Percentiles rank a stretch among this genome's conserved stretches.
Evolutionary conservation across 345 rosid genomes (phyloP).

Genomic region (Moricandia moricandioides): DNA sequence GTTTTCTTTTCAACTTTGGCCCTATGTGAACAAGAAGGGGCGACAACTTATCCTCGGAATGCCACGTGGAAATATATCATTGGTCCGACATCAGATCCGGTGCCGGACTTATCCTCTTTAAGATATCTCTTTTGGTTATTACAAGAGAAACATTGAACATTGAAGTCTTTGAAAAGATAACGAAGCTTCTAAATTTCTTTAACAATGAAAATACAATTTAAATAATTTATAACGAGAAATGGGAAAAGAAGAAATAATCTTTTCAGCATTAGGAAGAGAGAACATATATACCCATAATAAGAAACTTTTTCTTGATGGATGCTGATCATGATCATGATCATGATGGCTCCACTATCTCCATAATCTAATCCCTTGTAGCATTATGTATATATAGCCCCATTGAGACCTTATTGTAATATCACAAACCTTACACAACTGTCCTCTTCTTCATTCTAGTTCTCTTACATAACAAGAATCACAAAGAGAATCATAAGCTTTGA

Average conservation of each 20-base stretch:
- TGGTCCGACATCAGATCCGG: slow-evolving; percentile 26
- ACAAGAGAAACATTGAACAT: slow-evolving; percentile 21
- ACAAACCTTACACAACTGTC: slow-evolving; percentile 17
- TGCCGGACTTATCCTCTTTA: slow-evolving; percentile 31
- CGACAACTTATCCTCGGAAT: slow-evolving; percentile 34
- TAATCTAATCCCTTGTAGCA: slow-evolving; percentile 14
- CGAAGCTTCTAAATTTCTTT: slow-evolving; percentile 26
- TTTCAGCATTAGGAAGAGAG: slow-evolving; percentile 32
- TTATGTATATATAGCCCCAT: slow-evolving; percentile 37
- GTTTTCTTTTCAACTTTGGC: slow-evolving; percentile 30
- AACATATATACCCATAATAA: slow-evolving; percentile 27
- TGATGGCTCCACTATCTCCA: slow-evolving; percentile 34
- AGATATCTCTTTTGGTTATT: slow-evolving; percentile 9
- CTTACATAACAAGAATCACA: slow-evolving; percentile 14
- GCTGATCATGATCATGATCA: slow-evolving; percentile 16
- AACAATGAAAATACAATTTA: neutral
- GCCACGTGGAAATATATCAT: slow-evolving; percentile 18
- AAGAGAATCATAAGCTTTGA: slow-evolving; percentile 8
- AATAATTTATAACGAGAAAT: neutral
- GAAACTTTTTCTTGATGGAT: slow-evolving; percentile 1
- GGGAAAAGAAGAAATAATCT: slow-evolving; percentile 21
- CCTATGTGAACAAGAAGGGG: slow-evolving; percentile 30
- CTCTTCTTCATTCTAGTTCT: slow-evolving; percentile 10
- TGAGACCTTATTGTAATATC: slow-evolving; percentile 11
- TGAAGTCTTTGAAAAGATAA: slow-evolving; percentile 11